A percentile compares a stretch with the other conserved stretches of the same genome.
phyloP scores from a whole-genome alignment of 495 filamentous ascomycete species.

The Podospora pseudopauciseta region DNA sequence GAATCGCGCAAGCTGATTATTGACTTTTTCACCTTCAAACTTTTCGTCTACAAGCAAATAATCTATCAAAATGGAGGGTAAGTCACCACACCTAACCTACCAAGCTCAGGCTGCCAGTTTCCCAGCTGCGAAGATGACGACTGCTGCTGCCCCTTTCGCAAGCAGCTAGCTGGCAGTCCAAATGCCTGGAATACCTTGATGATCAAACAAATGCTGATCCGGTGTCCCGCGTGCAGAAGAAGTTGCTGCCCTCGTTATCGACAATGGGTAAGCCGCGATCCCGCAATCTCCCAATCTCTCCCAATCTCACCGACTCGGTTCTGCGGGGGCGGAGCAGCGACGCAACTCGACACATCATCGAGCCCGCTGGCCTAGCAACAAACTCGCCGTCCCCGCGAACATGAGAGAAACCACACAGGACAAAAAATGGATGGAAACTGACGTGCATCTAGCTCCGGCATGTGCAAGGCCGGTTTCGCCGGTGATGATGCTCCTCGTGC shows the following conservation, averaged over 20 bases:
- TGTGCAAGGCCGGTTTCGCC: slow-evolving; percentile 99
- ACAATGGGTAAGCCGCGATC: slow-evolving; percentile 90
- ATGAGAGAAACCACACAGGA: slow-evolving; percentile 12
- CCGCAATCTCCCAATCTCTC: slow-evolving; percentile 14
- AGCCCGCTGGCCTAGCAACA: slow-evolving; percentile 10
- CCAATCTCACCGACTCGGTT: slow-evolving; percentile 32
- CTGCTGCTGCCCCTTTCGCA: neutral
- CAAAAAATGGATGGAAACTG: slow-evolving; percentile 43
- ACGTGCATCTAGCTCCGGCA: slow-evolving; percentile 81
- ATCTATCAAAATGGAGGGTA: slow-evolving; percentile 54
- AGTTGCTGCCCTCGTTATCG: slow-evolving; percentile 99
- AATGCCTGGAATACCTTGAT: neutral
- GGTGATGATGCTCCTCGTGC: slow-evolving; percentile 99
- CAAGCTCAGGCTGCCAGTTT: slow-evolving; percentile 2
- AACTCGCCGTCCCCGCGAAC: slow-evolving; percentile 5
- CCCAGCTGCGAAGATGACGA: neutral
- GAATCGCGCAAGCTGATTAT: slow-evolving; percentile 43
- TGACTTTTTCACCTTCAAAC: slow-evolving; percentile 33
- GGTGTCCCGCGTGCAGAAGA: slow-evolving; percentile 68
- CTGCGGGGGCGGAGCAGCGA: slow-evolving; percentile 22
- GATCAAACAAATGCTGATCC: slow-evolving; percentile 48
- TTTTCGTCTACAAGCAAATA: slow-evolving; percentile 39
- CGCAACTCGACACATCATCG: slow-evolving; percentile 22
- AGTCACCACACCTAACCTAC: slow-evolving; percentile 21
- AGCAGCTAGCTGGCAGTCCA: neutral